A percentile compares a stretch with the other conserved stretches of the same genome.
phyloP scores from a whole-genome alignment of 495 filamentous ascomycete genomes.

The Xylaria acuta region DNA sequence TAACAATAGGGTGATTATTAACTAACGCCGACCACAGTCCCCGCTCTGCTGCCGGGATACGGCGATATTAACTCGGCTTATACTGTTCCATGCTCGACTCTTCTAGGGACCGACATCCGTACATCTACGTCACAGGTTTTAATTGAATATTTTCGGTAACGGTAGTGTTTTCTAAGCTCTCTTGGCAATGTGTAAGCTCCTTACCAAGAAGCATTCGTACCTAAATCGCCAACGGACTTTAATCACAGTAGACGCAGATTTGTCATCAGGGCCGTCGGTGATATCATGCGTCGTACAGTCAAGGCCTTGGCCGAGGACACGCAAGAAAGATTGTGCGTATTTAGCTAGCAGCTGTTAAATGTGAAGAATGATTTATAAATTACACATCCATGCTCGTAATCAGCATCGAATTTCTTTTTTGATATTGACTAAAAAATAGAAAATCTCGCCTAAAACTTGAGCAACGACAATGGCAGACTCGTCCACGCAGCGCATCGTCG shows the following conservation, averaged over 20 bases:
- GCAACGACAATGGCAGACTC: background rate
- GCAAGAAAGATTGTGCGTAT: background rate
- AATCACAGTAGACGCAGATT: background rate
- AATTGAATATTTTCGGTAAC: background rate
- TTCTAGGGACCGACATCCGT: background rate
- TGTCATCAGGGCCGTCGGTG: constrained; percentile 17
- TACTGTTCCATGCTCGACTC: background rate
- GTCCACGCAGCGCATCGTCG: constrained; percentile 49
- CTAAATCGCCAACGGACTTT: background rate
- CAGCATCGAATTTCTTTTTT: background rate
- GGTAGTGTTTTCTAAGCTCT: background rate
- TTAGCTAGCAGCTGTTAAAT: background rate
- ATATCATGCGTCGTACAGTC: background rate
- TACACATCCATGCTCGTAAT: background rate
- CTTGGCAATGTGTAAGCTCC: background rate
- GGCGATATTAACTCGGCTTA: background rate
- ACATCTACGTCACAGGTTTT: background rate
- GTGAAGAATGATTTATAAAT: too few relatives aligned
- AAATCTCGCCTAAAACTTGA: background rate
- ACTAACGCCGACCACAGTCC: background rate
- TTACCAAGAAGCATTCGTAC: background rate
- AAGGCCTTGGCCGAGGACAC: background rate
- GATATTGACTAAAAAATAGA: background rate
- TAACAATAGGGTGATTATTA: background rate
- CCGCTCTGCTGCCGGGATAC: background rate